phyloP scores from a whole-genome alignment of 2,329 filamentous ascomycete species.

The Trichophyton verrucosum region DNA sequence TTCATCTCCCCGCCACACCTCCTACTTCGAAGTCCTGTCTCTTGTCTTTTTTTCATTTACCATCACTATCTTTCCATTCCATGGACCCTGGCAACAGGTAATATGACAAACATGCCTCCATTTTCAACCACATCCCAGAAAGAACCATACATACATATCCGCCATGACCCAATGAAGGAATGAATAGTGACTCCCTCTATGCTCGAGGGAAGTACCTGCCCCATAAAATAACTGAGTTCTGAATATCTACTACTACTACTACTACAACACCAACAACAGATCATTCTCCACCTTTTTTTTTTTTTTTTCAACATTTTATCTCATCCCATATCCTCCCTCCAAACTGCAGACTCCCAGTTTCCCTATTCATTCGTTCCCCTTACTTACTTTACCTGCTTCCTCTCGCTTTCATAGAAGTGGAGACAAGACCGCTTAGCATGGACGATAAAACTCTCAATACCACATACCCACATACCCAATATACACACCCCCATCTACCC shows the following conservation, averaged over 20 bases:
- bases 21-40: neutral
- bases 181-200: conserved; percentile 1
- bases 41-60: neutral
- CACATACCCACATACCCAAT: too few relatives aligned
- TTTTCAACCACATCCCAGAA: too few relatives aligned
- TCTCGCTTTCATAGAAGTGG: neutral
- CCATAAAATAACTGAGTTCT: neutral
- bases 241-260: neutral
- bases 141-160: neutral
- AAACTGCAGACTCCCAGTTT: too few relatives aligned
- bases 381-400: neutral
- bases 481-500: too few relatives aligned
- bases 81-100: neutral
- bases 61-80: neutral
- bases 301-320: too few relatives aligned
- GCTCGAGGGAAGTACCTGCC: neutral
- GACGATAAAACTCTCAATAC: too few relatives aligned
- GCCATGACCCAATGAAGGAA: neutral
- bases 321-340: too few relatives aligned
- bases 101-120: neutral
- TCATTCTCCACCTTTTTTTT: neutral
- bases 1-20: neutral
- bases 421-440: too few relatives aligned
- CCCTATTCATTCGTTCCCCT: too few relatives aligned
- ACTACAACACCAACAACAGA: neutral